These are phyloP conservation scores for carrot (Daucus carota) DNA, from an alignment of 129 eudicot species.

Conservation along the genomic window DH1_v3.0 NC_030387.2:18932001-18932500, in stretches of 20 bases:
- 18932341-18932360: neutral
- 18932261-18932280: neutral
- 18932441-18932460: conserved; percentile 5
- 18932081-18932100: no score
- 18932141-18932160: no score
- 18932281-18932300: conserved; percentile 1
- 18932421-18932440: conserved; percentile 94
- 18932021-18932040: conserved; percentile 69
- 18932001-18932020: conserved; percentile 90
- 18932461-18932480: neutral
- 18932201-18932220: neutral
- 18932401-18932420: conserved; percentile 86
- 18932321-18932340: neutral
- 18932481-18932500: conserved; percentile 2
- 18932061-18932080: conserved; percentile 53
- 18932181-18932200: conserved; percentile 12
- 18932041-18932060: conserved; percentile 73
- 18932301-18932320: neutral
- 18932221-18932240: neutral
- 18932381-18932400: no score
- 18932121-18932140: no score
- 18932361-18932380: conserved; percentile 16
- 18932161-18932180: no score
- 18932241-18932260: neutral
- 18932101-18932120: no score